A percentile compares a stretch with the other conserved stretches of the same genome.
Evolutionary conservation across 78 protist species (phyloP).

Genomic region (Dictyostelium intermedium): DNA sequence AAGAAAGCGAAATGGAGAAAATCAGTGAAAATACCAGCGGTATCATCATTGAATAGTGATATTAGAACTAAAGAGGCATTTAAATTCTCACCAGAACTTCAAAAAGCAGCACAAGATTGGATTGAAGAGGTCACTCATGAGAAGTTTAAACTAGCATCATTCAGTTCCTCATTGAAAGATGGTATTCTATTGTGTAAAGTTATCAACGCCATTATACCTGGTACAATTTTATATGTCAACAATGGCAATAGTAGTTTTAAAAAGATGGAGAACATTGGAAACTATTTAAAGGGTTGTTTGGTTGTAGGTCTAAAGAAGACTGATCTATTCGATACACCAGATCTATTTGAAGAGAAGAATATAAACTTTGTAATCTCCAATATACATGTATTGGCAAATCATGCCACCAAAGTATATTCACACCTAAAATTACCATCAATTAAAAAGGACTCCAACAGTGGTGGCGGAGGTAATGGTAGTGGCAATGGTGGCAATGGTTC

Average conservation of each 20-base stretch:
- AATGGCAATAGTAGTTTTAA: constrained; percentile 55
- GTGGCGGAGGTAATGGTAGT: no score
- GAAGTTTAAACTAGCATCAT: constrained; percentile 31
- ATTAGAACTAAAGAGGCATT: constrained; percentile 77
- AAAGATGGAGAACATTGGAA: constrained; percentile 79
- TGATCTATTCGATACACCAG: constrained; percentile 68
- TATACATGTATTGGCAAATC: constrained; percentile 60
- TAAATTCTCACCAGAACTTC: constrained; percentile 83
- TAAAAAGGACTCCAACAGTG: neutral
- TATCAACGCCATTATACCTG: constrained; percentile 24
- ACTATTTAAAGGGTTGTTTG: constrained; percentile 56
- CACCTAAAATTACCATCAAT: neutral
- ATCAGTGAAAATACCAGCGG: constrained; percentile 47
- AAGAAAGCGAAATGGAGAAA: constrained; percentile 63
- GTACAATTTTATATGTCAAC: constrained; percentile 42
- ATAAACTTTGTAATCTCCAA: constrained; percentile 67
- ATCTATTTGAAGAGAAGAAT: constrained; percentile 81
- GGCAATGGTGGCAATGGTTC: neutral
- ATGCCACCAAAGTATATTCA: neutral
- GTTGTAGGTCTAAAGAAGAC: constrained; percentile 50
- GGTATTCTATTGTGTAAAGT: constrained; percentile 75
- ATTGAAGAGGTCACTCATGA: constrained; percentile 22
- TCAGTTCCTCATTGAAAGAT: constrained; percentile 46
- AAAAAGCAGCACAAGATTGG: constrained; percentile 66
- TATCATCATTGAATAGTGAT: constrained; percentile 63